Evolutionary conservation across 73 alveolate species (phyloP).

Genomic region (Tetrahymena borealis): DNA sequence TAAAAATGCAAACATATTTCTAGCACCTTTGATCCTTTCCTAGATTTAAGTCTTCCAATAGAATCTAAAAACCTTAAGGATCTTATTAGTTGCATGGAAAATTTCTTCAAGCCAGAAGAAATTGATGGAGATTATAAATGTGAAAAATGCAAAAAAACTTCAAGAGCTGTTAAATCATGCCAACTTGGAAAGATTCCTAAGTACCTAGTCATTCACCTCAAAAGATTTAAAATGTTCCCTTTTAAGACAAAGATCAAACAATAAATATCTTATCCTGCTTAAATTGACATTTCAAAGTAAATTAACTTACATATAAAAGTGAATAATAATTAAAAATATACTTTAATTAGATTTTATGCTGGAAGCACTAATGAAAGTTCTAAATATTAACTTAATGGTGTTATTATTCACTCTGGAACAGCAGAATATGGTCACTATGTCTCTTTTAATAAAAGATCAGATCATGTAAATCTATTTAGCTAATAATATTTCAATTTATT

Average conservation of each 20-base stretch:
- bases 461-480: background rate
- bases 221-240: background rate
- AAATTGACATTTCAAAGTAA: background rate
- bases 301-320: background rate
- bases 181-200: background rate
- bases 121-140: conserved; percentile 57
- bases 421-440: background rate
- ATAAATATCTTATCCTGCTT: background rate
- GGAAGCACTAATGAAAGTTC: background rate
- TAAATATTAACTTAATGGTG: background rate
- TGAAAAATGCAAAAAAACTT: conserved; percentile 45
- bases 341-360: background rate
- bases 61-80: conserved; percentile 33
- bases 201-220: background rate
- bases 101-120: conserved; percentile 48
- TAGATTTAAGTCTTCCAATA: conserved; percentile 57
- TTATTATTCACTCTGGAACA: background rate
- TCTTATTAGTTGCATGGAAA: conserved; percentile 47
- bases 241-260: background rate
- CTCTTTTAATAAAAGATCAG: background rate
- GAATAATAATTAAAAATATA: background rate
- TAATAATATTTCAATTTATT: background rate
- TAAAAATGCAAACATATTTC: conserved; percentile 40
- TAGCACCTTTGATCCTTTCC: conserved; percentile 55
- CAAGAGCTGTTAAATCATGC: conserved; percentile 35